A percentile compares a stretch with the other conserved stretches of the same genome.
These are phyloP conservation scores for Colletotrichum filicis DNA, from an alignment of 2,329 filamentous ascomycete genomes.

Conservation along the genomic window DNA sequence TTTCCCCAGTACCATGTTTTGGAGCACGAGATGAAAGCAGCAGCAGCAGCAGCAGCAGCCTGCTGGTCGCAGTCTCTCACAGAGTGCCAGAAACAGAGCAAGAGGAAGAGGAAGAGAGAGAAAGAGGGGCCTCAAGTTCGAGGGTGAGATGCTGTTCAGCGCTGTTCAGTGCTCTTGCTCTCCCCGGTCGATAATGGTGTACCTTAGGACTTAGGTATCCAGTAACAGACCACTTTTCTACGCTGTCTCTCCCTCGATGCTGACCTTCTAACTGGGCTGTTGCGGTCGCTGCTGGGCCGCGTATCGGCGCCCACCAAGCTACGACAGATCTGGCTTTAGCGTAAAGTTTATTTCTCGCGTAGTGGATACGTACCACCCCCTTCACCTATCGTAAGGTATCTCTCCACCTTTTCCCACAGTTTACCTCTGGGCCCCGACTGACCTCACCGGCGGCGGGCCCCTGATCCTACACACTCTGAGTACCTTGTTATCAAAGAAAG, in stretches of 20 bases:
- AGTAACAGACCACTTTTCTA: background rate
- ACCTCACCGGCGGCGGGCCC: background rate
- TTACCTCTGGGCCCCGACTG: slow-evolving; percentile 3
- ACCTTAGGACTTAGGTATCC: too few relatives aligned
- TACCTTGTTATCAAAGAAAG: too few relatives aligned
- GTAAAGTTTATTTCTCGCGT: slow-evolving; percentile 30
- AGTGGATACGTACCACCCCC: background rate
- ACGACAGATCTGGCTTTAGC: background rate
- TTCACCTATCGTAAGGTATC: background rate
- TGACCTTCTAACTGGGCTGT: background rate
- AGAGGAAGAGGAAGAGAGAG: too few relatives aligned
- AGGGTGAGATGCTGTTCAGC: too few relatives aligned
- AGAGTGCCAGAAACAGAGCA: too few relatives aligned
- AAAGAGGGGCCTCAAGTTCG: too few relatives aligned
- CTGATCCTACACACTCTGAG: too few relatives aligned
- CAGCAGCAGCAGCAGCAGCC: too few relatives aligned
- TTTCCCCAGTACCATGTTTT: background rate
- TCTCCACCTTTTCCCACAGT: slow-evolving; percentile 18
- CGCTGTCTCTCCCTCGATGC: background rate
- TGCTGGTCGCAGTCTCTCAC: too few relatives aligned
- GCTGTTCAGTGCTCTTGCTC: background rate
- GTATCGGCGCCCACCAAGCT: slow-evolving; percentile 22
- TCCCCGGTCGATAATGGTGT: slow-evolving; percentile 10
- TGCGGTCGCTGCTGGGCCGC: slow-evolving; percentile 21
- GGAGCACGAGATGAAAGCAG: background rate